Percentiles rank a stretch among this genome's conserved stretches.
Evolutionary conservation across 2,329 filamentous ascomycete species (phyloP).

Genomic region (Talaromyces sp.): DNA sequence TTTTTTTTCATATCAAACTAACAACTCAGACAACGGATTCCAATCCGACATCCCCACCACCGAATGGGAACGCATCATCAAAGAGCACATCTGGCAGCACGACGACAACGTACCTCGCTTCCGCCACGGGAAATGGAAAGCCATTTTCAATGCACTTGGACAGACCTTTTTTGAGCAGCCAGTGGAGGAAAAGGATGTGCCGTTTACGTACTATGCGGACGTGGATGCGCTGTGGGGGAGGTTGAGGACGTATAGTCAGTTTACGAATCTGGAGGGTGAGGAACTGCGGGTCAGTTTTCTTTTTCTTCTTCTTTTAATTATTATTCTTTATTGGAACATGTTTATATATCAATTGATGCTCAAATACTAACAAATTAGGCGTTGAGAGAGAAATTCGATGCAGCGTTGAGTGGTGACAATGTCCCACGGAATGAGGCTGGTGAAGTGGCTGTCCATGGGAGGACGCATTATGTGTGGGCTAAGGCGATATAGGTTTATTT

Average conservation of each 20-base stretch:
- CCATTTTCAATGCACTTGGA: conserved; percentile 59
- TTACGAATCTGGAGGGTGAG: conserved; percentile 54
- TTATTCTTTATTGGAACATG: neutral
- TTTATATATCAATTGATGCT: neutral
- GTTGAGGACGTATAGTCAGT: conserved; percentile 63
- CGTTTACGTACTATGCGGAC: conserved; percentile 56
- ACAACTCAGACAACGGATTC: conserved; percentile 58
- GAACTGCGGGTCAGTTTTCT: conserved; percentile 38
- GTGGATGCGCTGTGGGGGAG: conserved; percentile 61
- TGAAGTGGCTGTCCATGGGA: conserved; percentile 60
- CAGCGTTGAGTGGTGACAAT: conserved; percentile 43
- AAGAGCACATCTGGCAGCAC: conserved; percentile 54
- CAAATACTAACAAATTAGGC: conserved; percentile 19
- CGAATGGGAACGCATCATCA: conserved; percentile 59
- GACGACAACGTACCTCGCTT: conserved; percentile 62
- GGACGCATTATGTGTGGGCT: conserved; percentile 62
- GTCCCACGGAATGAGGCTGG: conserved; percentile 50
- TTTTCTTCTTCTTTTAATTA: neutral
- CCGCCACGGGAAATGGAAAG: conserved; percentile 60
- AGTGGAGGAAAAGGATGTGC: conserved; percentile 52
- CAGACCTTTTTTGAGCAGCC: conserved; percentile 58
- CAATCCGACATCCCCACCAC: conserved; percentile 52
- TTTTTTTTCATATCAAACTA: conserved; percentile 3
- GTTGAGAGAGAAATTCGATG: conserved; percentile 50
- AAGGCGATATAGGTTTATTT: conserved; percentile 9